Base-by-base conservation (phyloP, 2,329 filamentous ascomycete genomes). In the Colletotrichum agaves region DNA sequence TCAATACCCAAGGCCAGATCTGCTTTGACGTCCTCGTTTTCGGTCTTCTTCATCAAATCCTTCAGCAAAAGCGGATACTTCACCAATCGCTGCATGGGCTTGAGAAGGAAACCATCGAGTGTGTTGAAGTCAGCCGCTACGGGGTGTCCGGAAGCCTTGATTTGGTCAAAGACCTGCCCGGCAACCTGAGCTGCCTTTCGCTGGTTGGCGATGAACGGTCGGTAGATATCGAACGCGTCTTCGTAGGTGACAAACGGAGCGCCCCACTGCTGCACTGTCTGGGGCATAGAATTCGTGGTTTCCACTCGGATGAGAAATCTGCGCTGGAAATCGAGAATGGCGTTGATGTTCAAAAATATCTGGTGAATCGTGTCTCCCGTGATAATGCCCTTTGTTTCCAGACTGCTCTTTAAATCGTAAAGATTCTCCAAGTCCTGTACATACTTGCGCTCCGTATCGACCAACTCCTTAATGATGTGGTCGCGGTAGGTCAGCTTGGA, bases 201-300 rank as follows among this genome's bases (percentile, higher is more conserved):
- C 81, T 98, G 95, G 76, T 99, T 99, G 37, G 96, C 93, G 73
- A 98, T 98, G 74, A 98, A 99, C 2, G 94, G 94, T 74, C 97
- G 93, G 77, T 99, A 99, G 68, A 97, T 94, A 70, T 91, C 89
- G 78, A 99, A 98, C 0, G 90, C 88, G 67, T 96, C 93, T 76
- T 96, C 93, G 76, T 95, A 94, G 13, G 90, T 84, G 13, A 92
- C 87, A 76, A 98, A 98, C 0, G 97, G 88, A n/a, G 89, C 86
- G n/a, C 96, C 96, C 96, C 96, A 99, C 77, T 95, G 92, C 78
- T 99, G 96, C 69, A 88, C 85, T 4, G 86, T 81, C 69, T 91
- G 86, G 0, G 93, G 87, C 80, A 93, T 88, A 3, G 93, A 94
- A 75, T 98, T 97, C 41, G 94, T 97, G 31, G 97, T 97, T 81